Evolutionary conservation across 2,329 filamentous ascomycete species (phyloP).

Genomic region (Cadophora sp.): DNA sequence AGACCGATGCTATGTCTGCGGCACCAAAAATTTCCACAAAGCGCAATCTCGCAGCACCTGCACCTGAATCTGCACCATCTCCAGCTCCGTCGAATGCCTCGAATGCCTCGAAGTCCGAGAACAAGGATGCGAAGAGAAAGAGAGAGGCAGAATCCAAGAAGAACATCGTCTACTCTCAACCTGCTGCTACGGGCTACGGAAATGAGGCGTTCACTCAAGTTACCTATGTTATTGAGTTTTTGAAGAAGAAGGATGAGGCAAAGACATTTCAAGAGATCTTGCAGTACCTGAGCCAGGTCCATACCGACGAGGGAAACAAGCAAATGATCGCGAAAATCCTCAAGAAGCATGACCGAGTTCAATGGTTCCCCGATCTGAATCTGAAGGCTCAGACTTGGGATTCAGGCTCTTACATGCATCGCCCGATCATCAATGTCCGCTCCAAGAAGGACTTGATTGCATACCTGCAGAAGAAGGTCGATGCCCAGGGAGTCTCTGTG

Average conservation of each 20-base stretch:
- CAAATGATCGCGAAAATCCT: slow-evolving; percentile 72
- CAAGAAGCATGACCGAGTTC: slow-evolving; percentile 66
- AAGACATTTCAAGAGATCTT: slow-evolving; percentile 79
- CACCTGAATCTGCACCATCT: slow-evolving; percentile 62
- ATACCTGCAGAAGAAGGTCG: slow-evolving; percentile 81
- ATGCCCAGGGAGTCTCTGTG: slow-evolving; percentile 81
- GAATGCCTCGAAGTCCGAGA: slow-evolving; percentile 57
- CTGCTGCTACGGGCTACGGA: slow-evolving; percentile 76
- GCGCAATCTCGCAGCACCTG: slow-evolving; percentile 56
- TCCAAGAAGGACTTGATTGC: slow-evolving; percentile 78
- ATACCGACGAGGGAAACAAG: slow-evolving; percentile 66
- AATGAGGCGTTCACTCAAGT: slow-evolving; percentile 86
- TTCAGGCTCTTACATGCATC: slow-evolving; percentile 79
- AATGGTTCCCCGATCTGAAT: slow-evolving; percentile 61
- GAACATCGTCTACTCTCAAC: slow-evolving; percentile 76
- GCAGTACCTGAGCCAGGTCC: slow-evolving; percentile 77
- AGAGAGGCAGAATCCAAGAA: slow-evolving; percentile 51
- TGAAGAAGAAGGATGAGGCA: slow-evolving; percentile 73
- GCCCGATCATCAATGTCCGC: slow-evolving; percentile 83
- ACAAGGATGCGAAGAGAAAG: slow-evolving; percentile 70
- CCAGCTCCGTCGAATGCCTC: slow-evolving; percentile 65
- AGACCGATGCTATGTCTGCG: slow-evolving; percentile 66
- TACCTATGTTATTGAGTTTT: slow-evolving; percentile 83
- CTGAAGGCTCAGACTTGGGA: slow-evolving; percentile 72
- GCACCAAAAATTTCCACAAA: slow-evolving; percentile 65